Evolutionary conservation across 306 rosid species (phyloP), one percentile per base, ranked within the genome.

Genomic region (Heteromeles arbutifolia): DNA sequence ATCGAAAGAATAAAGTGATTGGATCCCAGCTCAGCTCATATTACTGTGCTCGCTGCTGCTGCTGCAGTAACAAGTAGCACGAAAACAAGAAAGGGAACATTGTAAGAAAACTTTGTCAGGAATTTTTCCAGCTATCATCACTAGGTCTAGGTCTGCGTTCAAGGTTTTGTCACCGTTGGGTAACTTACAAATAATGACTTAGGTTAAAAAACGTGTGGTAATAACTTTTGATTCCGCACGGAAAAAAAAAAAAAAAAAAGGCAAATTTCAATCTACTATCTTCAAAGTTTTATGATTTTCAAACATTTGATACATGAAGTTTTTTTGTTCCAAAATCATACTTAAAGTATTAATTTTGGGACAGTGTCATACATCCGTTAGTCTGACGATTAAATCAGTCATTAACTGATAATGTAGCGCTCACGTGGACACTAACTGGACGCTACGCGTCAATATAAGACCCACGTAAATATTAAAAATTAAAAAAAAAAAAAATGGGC

Each of bases 1-100:
- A 65, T 65, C 4, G 12, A 21, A 65, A 37, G 25, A 65, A 65
- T 1, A 4, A 34, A 10, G 10, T 65, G 48, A 34, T 21, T 65
- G 69, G 48, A 32, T 65, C 69, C 45, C 69, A 65, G 69, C 69
- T 65, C 69, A 65, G 69, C 48, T 65, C 68, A 64, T 31, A 4
- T 24, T 3, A 0, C 65, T 61, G 32, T 10, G 24, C 21, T 17
- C 65, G 5, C 31, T 24, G 31, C 26, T 24, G 31, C 26, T 3
- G 15, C 18, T 61, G 65, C 66, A 26, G 37, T 14, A 10, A 65
- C 17, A 34, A 19, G 11, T 65, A 28, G 41, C 67, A 63, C 11
- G 3, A 61, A 63, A 28, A 63, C 22, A 63, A 63, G 43, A 29
- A 28, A 24, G 5, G 3, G 43, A 1, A 0, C 44, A 2, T 39